These are phyloP conservation scores for Sporisorium reilianum DNA, from an alignment of 1,284 basidiomycete genomes.

Conservation along the genomic window DNA sequence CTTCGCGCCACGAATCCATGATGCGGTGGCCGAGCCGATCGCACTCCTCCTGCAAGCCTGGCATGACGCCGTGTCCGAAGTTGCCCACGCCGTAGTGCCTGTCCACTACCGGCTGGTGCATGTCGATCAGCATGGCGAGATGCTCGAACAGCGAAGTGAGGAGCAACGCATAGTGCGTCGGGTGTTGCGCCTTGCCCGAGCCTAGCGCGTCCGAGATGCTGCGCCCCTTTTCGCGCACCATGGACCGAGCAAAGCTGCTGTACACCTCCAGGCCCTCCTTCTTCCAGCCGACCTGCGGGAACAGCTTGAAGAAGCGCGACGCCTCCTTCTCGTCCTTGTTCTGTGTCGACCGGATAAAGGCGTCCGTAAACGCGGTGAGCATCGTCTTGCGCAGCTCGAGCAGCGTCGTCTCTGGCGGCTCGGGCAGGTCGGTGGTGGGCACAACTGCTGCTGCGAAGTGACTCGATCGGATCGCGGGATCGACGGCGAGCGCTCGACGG, in stretches of 20 bases:
- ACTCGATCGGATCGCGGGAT: conserved; percentile 81
- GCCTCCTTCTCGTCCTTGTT: conserved; percentile 79
- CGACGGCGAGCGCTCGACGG: conserved; percentile 86
- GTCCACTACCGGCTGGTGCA: conserved; percentile 96
- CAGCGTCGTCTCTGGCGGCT: conserved; percentile 86
- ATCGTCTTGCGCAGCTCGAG: conserved; percentile 80
- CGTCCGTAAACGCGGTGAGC: conserved; percentile 80
- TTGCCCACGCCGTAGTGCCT: conserved; percentile 82
- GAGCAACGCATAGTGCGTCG: conserved; percentile 53
- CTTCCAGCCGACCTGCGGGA: conserved; percentile 85
- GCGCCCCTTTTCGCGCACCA: conserved; percentile 74
- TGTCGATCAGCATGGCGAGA: conserved; percentile 93
- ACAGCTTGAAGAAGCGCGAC: conserved; percentile 94
- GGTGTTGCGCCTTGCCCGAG: conserved; percentile 43
- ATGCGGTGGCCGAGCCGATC: conserved; percentile 84
- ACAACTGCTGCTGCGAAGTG: conserved; percentile 88
- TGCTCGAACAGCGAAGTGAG: conserved; percentile 89
- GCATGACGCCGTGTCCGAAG: conserved; percentile 73
- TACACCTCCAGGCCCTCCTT: conserved; percentile 94
- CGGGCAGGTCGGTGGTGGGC: conserved; percentile 86
- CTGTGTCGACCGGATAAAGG: conserved; percentile 83
- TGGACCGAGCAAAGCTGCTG: conserved; percentile 88
- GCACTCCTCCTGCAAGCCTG: conserved; percentile 83
- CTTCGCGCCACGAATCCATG: conserved; percentile 86
- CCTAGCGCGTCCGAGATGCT: conserved; percentile 46